These are phyloP conservation scores for Geotrichum reessii DNA, from an alignment of 1,139 yeast genomes.

Conservation along the genomic window DNA sequence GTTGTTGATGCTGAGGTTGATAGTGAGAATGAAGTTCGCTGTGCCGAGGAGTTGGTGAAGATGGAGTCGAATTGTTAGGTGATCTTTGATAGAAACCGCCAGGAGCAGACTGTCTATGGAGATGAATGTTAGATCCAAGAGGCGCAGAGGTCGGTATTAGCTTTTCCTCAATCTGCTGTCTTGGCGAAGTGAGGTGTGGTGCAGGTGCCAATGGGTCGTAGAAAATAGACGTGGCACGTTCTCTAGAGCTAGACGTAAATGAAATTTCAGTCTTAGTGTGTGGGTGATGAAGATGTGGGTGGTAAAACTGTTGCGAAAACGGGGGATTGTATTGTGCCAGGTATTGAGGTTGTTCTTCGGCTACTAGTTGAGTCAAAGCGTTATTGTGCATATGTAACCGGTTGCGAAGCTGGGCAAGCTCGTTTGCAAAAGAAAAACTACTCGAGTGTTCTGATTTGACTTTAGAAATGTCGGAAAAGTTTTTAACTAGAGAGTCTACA, in stretches of 20 bases:
- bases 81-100: conserved; percentile 11
- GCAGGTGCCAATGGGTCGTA: conserved; percentile 29
- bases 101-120: conserved; percentile 17
- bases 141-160: conserved; percentile 8
- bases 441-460: conserved; percentile 14
- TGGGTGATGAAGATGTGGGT: conserved; percentile 13
- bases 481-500: conserved; percentile 11
- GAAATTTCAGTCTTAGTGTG: conserved; percentile 15
- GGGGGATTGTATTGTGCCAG: conserved; percentile 1
- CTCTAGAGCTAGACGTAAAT: conserved; percentile 24
- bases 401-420: conserved; percentile 16
- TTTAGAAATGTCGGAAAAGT: conserved; percentile 4
- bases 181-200: conserved; percentile 22
- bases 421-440: conserved; percentile 23
- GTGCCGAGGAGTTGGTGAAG: conserved; percentile 11
- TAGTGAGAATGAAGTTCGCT: conserved; percentile 7
- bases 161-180: conserved; percentile 8
- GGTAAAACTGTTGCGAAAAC: conserved; percentile 11
- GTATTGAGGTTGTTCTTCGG: conserved; percentile 5
- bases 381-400: conserved; percentile 19
- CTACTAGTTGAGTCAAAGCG: conserved; percentile 17
- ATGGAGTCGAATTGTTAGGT: conserved; percentile 10
- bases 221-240: conserved; percentile 27
- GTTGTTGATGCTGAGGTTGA: conserved; percentile 2
- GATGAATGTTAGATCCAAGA: background rate